A percentile compares a stretch with the other conserved stretches of the same genome.
Evolutionary conservation across 2,329 filamentous ascomycete genomes (phyloP).

Genomic region (Monilinia fructigena): DNA sequence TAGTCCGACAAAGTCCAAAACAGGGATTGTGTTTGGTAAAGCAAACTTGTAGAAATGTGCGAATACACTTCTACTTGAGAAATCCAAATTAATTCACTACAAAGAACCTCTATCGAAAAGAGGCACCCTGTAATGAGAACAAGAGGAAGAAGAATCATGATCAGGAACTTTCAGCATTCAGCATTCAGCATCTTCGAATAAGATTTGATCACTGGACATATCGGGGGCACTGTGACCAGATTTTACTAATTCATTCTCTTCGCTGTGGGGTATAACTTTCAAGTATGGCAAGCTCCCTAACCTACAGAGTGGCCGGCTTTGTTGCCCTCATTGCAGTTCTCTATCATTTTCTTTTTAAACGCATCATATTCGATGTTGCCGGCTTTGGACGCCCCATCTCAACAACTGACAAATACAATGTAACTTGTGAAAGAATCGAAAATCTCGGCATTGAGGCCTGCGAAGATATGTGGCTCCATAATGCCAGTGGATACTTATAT

Average conservation of each 20-base stretch:
- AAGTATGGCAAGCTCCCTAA: slow-evolving; percentile 24
- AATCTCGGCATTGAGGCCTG: slow-evolving; percentile 35
- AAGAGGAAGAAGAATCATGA: no score
- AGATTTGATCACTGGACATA: not conserved
- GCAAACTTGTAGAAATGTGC: no score
- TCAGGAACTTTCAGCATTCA: no score
- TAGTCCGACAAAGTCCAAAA: no score
- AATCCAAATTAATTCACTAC: no score
- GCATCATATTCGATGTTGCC: slow-evolving; percentile 37
- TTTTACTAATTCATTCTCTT: not conserved
- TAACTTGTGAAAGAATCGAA: slow-evolving; percentile 33
- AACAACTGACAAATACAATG: slow-evolving; percentile 40
- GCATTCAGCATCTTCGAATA: not conserved
- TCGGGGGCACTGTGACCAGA: not conserved
- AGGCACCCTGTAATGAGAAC: not conserved
- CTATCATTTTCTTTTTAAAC: slow-evolving; percentile 40
- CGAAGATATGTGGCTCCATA: slow-evolving; percentile 39
- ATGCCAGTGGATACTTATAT: slow-evolving; percentile 35
- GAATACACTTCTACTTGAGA: no score
- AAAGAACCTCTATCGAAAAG: no score
- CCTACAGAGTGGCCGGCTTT: slow-evolving; percentile 27
- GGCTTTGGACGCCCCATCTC: slow-evolving; percentile 39
- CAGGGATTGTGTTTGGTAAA: no score
- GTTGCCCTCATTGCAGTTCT: slow-evolving; percentile 33
- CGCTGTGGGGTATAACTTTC: not conserved